Base-by-base conservation (phyloP, 306 rosid genomes). In the Astragalus glycyphyllos region DNA sequence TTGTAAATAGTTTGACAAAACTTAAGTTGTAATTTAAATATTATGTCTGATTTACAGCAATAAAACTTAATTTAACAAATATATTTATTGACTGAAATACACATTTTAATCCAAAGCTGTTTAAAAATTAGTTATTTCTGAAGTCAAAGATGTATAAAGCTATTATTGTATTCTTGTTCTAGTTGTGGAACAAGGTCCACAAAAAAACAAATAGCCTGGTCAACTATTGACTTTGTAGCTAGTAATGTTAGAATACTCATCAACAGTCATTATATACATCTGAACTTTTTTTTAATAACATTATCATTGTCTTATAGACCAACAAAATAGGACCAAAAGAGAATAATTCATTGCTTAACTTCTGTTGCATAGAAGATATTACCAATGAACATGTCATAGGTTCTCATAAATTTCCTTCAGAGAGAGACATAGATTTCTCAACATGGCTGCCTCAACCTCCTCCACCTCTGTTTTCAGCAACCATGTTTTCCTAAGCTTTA, bases 401-500 rank as follows among this genome's bases (percentile, higher is more conserved):
- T 26, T 26, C 31, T 26, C 31, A 23, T 2, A 23, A 23, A 23
- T 23, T 26, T 26, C 31, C 31, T 26, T 26, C 31, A 26, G 31
- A 20, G 23, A 20, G 23, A 20, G 23, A 20, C 23, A n/a, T n/a
- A n/a, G n/a, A n/a, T n/a, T n/a, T n/a, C n/a, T n/a, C n/a, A n/a
- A n/a, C n/a, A 58, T 58, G 68, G 58, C 48, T 46, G 35, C 23
- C 23, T 20, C 23, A 20, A 20, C 65, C 13, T 55, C 48, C 60
- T 72, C 62, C n/a, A n/a, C n/a, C n/a, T n/a, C n/a, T n/a, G n/a
- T n/a, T 20, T 61, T 72, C n/a, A 61, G 58, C 37, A 56, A 75
- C 74, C 79, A 75, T 75, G 79, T 76, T 60, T 76, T 76, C 75
- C 58, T 76, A 59, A 67, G 80, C 47, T 67, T 76, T 47, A 67